phyloP scores from a whole-genome alignment of 176 grass and related monocot genomes.

The Dactylis glomerata region DNA sequence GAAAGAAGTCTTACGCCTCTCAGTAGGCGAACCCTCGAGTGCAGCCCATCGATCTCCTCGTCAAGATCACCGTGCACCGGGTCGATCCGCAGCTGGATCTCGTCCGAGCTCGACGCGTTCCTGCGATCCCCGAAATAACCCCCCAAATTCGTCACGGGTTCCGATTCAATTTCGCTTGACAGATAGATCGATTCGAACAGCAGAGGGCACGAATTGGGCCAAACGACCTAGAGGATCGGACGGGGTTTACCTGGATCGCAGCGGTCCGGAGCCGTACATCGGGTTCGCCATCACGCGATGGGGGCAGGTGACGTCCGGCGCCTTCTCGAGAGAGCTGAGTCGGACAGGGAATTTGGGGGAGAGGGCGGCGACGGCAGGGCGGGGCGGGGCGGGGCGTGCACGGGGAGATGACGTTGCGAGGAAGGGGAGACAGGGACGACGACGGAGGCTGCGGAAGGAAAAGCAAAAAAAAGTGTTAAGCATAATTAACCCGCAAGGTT shows the following conservation, averaged over 20 bases:
- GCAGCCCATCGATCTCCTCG: slow-evolving; percentile 65
- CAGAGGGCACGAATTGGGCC: neutral
- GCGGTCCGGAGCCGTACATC: slow-evolving; percentile 53
- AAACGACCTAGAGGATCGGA: neutral
- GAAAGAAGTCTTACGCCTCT: slow-evolving; percentile 48
- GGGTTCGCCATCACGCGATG: slow-evolving; percentile 49
- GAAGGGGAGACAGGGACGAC: neutral
- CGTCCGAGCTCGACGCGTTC: slow-evolving; percentile 49
- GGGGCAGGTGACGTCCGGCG: neutral
- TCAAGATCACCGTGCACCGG: slow-evolving; percentile 61
- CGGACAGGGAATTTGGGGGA: neutral
- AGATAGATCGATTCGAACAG: neutral
- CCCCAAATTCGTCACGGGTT: neutral
- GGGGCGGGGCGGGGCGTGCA: neutral
- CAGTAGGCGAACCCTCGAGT: slow-evolving; percentile 46
- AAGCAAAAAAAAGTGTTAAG: too few species aligned
- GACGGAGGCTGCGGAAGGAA: neutral
- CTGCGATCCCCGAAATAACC: slow-evolving; percentile 19
- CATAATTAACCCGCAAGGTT: too few species aligned
- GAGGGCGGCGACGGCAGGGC: neutral
- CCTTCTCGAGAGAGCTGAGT: neutral
- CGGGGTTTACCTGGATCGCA: slow-evolving; percentile 61
- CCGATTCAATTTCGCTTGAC: neutral
- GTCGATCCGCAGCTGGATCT: slow-evolving; percentile 83
- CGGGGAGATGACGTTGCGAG: neutral